Evolutionary conservation across 257 asterid genomes (phyloP), one percentile per base, ranked within the genome.

Genomic region (Echium plantagineum): DNA sequence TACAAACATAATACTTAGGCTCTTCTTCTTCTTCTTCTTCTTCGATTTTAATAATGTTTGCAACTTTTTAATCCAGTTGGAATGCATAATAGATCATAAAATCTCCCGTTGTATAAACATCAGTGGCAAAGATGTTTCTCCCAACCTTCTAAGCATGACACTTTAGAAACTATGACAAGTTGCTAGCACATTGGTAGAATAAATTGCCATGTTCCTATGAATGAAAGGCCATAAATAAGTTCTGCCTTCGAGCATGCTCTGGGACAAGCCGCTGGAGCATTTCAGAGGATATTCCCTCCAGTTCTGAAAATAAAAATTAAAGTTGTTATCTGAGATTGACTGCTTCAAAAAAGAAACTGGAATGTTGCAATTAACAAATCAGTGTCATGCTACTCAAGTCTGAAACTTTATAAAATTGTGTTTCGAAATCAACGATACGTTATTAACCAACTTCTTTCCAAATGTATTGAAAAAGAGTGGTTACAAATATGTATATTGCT

Each of bases 221-320:
- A 71, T 88, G 87, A 71, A 90, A 85, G 56, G 97, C 97, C 97
- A 90, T 87, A 81, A 90, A 90, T 77, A 83, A 76, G 80, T 85
- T 90, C 81, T 90, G 96, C 83, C 87, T 83, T 77, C 94, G 83
- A 28, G 97, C 97, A 69, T 90, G 96, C 79, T 87, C 97, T 12
- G 97, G 97, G 66, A 90, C 78, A 65, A 90, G 96, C 35, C 96
- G 94, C 55, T 81, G 83, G 69, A 85, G 70, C 30, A 87, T 87
- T n/a, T 87, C 96, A 9, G 82, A 69, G 64, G 94, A 88, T 57
- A 90, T 75, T 56, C 94, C 85, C 4, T 85, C 80, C 78, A 90
- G 94, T 82, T 90, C 97, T 90, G 88, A 63, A 49, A 62, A 71
- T 57, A 63, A 62, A 16, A 52, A 42, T 12, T 60, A 58, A 22